phyloP scores from a whole-genome alignment of 2,329 filamentous ascomycete genomes.

The Mariannaea sp. region DNA sequence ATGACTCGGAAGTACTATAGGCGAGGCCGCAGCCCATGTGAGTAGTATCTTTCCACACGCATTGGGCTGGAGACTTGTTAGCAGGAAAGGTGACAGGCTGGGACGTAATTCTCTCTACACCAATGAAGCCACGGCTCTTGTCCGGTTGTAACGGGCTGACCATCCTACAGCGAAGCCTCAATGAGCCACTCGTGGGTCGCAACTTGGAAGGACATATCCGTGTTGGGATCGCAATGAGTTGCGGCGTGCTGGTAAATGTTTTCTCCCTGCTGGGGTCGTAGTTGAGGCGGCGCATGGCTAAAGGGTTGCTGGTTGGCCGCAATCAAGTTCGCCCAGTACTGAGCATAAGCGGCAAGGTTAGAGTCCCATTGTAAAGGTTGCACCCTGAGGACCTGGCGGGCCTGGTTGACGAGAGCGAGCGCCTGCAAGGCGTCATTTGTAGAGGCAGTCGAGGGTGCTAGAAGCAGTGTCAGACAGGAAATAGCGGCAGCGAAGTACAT shows the following conservation, averaged over 20 bases:
- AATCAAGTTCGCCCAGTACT: conserved; percentile 44
- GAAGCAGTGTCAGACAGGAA: conserved; percentile 21
- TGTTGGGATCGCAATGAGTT: conserved; percentile 37
- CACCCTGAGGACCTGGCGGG: conserved; percentile 37
- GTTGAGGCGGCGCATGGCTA: conserved; percentile 38
- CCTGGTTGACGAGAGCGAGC: conserved; percentile 41
- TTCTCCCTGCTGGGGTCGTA: conserved; percentile 44
- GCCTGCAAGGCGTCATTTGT: conserved; percentile 33
- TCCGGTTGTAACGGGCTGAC: conserved; percentile 40
- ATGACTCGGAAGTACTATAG: conserved; percentile 40
- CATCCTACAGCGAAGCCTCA: conserved; percentile 38
- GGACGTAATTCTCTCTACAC: conserved; percentile 35
- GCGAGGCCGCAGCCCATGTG: conserved; percentile 43
- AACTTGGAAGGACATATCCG: conserved; percentile 39
- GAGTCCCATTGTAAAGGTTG: conserved; percentile 39
- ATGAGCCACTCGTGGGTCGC: conserved; percentile 41
- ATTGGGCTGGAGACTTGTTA: conserved; percentile 40
- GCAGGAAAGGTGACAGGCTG: neutral
- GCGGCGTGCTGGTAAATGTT: conserved; percentile 42
- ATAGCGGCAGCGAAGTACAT: conserved; percentile 20
- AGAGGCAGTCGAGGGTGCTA: conserved; percentile 16
- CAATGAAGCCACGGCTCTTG: conserved; percentile 45
- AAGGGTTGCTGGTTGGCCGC: conserved; percentile 39
- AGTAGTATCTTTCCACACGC: conserved; percentile 43
- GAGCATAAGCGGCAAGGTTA: conserved; percentile 40